Evolutionary conservation across 202 grass and related monocot genomes (phyloP).

Genomic region (Zoysia matrella): DNA sequence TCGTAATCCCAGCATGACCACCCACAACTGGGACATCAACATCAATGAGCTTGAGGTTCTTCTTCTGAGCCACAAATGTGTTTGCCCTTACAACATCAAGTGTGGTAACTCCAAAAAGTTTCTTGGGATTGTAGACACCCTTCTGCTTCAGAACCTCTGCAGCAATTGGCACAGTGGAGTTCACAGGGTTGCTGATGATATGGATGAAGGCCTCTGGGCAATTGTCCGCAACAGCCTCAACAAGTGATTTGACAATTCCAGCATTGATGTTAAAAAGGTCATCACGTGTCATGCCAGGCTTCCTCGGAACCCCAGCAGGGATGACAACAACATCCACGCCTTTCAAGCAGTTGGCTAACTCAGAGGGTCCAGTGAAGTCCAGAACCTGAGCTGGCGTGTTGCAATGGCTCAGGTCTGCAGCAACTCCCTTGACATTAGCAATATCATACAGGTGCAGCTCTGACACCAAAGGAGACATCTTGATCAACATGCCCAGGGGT

Average conservation of each 20-base stretch:
- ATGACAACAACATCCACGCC: too few species aligned
- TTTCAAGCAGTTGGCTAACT: too few species aligned
- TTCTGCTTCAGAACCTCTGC: too few species aligned
- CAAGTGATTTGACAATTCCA: constrained; percentile 77
- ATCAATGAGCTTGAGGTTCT: constrained; percentile 76
- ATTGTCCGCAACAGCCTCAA: constrained; percentile 89
- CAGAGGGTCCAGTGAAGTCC: too few species aligned
- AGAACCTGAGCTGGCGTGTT: too few species aligned
- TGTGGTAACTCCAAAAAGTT: constrained; percentile 84
- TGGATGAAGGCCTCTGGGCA: constrained; percentile 82
- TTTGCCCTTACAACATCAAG: constrained; percentile 90
- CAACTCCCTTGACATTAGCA: too few species aligned
- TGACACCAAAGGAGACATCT: too few species aligned
- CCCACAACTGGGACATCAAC: constrained; percentile 89
- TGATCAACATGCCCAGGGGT: too few species aligned
- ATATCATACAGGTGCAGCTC: too few species aligned
- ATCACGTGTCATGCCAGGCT: constrained; percentile 71
- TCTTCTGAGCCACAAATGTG: constrained; percentile 85
- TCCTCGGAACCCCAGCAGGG: too few species aligned
- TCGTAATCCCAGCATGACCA: constrained; percentile 93
- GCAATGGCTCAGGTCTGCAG: too few species aligned
- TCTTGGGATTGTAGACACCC: constrained; percentile 59
- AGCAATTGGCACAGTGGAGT: too few species aligned
- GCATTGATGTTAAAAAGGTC: constrained; percentile 94
- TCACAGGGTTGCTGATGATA: constrained; percentile 25